These are phyloP conservation scores for Phytophthora pseudosyringae DNA, from an alignment of 352 stramenopile species.

Conservation along the genomic window DNA sequence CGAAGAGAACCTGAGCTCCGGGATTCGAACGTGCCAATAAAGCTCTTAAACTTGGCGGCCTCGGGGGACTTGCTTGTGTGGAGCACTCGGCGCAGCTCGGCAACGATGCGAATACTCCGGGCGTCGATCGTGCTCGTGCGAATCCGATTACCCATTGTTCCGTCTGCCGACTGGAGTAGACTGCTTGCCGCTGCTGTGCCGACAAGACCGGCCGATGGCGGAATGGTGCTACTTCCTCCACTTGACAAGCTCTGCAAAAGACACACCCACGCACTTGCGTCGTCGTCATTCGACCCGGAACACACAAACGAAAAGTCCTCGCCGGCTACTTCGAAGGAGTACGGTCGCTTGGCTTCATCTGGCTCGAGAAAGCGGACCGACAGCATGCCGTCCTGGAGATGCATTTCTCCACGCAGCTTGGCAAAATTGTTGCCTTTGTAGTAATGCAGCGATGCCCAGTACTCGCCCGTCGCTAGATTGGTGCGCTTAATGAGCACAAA, in stretches of 20 bases:
- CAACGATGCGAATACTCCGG: constrained; percentile 84
- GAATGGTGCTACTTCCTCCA: constrained; percentile 43
- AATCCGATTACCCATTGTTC: constrained; percentile 31
- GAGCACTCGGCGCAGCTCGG: constrained; percentile 74
- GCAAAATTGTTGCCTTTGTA: constrained; percentile 87
- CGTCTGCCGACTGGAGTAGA: constrained; percentile 44
- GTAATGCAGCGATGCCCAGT: constrained; percentile 81
- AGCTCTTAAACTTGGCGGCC: constrained; percentile 70
- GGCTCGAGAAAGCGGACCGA: constrained; percentile 81
- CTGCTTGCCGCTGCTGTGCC: constrained; percentile 43
- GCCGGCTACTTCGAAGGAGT: constrained; percentile 84
- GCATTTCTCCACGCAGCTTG: constrained; percentile 81
- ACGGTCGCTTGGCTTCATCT: constrained; percentile 79
- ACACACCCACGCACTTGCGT: constrained; percentile 88
- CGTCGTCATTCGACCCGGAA: constrained; percentile 82
- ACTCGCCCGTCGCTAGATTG: constrained; percentile 70
- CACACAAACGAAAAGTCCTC: constrained; percentile 80
- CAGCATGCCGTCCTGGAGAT: constrained; percentile 70
- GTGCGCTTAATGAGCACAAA: constrained; percentile 88
- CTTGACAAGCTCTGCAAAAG: constrained; percentile 76
- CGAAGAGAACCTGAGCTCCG: constrained; percentile 49
- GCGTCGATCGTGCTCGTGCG: constrained; percentile 56
- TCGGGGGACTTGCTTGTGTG: constrained; percentile 83
- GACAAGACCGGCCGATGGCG: constrained; percentile 39
- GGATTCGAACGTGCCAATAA: constrained; percentile 66